Percentiles rank a stretch among this genome's conserved stretches.
These are phyloP conservation scores for Ophiosphaerella herpotricha DNA, from an alignment of 2,329 filamentous ascomycete species.

Conservation along the genomic window DNA sequence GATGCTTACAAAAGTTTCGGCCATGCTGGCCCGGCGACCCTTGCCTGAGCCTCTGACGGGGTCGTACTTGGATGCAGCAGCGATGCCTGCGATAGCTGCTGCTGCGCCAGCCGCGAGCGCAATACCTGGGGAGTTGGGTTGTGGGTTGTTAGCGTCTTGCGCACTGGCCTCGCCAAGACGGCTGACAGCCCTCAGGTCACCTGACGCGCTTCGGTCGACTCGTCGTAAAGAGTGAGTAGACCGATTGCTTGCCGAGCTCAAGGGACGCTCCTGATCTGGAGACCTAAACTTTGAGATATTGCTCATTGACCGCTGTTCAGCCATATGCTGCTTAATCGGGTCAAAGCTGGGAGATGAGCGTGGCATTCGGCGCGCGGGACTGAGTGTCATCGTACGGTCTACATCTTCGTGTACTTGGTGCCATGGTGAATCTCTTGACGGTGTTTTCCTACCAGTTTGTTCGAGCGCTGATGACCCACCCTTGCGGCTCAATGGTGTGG, in stretches of 20 bases:
- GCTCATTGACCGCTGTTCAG: constrained; percentile 45
- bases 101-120: constrained; percentile 42
- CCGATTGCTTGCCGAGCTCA: constrained; percentile 63
- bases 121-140: constrained; percentile 38
- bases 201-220: constrained; percentile 69
- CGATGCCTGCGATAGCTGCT: constrained; percentile 49
- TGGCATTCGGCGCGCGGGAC: constrained; percentile 39
- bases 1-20: constrained; percentile 87
- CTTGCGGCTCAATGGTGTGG: constrained; percentile 33
- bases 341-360: constrained; percentile 43
- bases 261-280: constrained; percentile 60
- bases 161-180: constrained; percentile 59
- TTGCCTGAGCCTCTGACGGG: constrained; percentile 87
- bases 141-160: constrained; percentile 38
- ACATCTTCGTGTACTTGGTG: constrained; percentile 54
- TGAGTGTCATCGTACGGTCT: constrained; percentile 47
- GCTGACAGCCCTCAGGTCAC: constrained; percentile 74
- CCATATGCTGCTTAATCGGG: constrained; percentile 41
- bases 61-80: constrained; percentile 64
- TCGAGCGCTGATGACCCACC: constrained; percentile 34
- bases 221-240: constrained; percentile 74
- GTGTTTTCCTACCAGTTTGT: constrained; percentile 16
- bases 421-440: constrained; percentile 36
- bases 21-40: constrained; percentile 78
- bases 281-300: constrained; percentile 48